Evolutionary conservation across 257 asterid genomes (phyloP).

Genomic region (Osmanthus fragrans): DNA sequence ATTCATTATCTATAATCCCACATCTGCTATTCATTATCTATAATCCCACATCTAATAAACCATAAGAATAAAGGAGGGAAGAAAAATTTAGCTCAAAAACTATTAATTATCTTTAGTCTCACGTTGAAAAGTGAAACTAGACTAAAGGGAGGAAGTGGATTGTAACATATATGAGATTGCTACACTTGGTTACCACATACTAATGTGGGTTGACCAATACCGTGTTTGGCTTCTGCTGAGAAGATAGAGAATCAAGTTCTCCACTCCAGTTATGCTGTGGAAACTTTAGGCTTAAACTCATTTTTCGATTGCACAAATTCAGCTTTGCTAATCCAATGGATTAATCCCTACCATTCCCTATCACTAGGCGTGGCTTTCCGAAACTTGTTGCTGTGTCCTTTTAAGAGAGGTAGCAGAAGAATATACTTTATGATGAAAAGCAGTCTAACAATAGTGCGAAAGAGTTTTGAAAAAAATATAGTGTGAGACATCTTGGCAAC

Average conservation of each 20-base stretch:
- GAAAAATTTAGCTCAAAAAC: background rate
- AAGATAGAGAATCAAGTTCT: background rate
- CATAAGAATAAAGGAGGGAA: background rate
- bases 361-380: background rate
- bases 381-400: background rate
- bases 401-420: background rate
- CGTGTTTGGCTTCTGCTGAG: background rate
- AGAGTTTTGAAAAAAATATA: background rate
- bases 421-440: background rate
- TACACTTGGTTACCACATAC: background rate
- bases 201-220: background rate
- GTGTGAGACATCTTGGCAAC: background rate
- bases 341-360: background rate
- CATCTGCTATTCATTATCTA: background rate
- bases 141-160: background rate
- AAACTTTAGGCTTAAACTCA: background rate
- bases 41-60: background rate
- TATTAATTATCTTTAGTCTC: background rate
- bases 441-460: no score
- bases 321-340: background rate
- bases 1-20: background rate
- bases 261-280: background rate
- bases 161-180: background rate
- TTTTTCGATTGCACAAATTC: background rate
- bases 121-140: background rate